phyloP scores from a whole-genome alignment of 768 basidiomycete species.

The Hemileccinum rubropunctum region DNA sequence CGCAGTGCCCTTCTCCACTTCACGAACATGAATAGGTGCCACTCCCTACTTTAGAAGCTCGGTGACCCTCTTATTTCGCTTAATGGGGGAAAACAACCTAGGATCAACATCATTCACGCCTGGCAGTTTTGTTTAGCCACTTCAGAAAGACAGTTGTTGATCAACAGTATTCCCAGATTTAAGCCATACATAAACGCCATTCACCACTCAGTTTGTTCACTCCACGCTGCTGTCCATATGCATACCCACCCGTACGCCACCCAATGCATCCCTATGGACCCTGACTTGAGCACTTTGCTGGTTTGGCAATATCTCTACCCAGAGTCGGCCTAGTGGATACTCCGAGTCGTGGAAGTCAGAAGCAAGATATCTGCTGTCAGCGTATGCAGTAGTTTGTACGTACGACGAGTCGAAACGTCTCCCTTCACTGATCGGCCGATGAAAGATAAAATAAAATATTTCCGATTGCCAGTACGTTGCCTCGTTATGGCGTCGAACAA shows the following conservation, averaged over 20 bases:
- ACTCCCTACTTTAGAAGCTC: constrained; percentile 16
- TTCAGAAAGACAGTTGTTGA: constrained; percentile 6
- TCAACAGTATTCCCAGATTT: constrained; percentile 7
- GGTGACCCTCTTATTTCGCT: constrained; percentile 1
- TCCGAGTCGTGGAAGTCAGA: constrained; percentile 3
- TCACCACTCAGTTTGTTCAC: constrained; percentile 5
- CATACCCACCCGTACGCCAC: not conserved
- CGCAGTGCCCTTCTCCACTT: constrained; percentile 2
- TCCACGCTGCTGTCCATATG: constrained; percentile 1
- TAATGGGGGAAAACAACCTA: constrained; percentile 3
- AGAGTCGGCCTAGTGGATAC: not conserved
- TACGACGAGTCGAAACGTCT: not conserved
- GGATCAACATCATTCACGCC: constrained; percentile 2
- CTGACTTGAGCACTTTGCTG: not conserved
- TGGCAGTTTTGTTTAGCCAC: not conserved
- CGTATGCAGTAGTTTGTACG: constrained; percentile 2
- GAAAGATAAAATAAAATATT: constrained; percentile 2
- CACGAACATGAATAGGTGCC: constrained; percentile 4
- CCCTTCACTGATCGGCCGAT: not conserved
- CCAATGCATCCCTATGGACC: not conserved
- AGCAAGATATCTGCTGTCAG: constrained; percentile 2
- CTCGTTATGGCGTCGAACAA: not conserved
- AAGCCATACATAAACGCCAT: constrained; percentile 5
- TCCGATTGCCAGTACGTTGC: not conserved
- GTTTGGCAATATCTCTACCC: constrained; percentile 5